These are phyloP conservation scores for Cytospora schulzeri DNA, from an alignment of 2,329 filamentous ascomycete genomes.

Conservation along the genomic window DNA sequence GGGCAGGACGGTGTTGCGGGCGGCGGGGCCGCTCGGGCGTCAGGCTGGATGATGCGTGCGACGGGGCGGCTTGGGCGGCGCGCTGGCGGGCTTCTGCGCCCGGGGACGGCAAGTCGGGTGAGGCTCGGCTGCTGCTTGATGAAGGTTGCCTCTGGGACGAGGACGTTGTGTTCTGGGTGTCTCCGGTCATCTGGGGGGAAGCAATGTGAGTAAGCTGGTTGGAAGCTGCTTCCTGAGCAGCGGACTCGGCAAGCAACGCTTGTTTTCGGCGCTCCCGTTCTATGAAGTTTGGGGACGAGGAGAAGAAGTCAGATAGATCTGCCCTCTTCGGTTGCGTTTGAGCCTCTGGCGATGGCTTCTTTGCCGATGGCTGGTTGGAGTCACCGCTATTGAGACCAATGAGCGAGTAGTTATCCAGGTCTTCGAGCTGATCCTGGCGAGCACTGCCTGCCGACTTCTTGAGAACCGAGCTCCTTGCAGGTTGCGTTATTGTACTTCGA, in stretches of 20 bases:
- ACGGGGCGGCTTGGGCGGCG: not conserved
- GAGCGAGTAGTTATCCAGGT: slow-evolving; percentile 26
- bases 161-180: not conserved
- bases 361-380: slow-evolving; percentile 37
- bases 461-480: slow-evolving; percentile 13
- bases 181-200: not conserved
- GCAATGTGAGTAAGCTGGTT: not conserved
- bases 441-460: slow-evolving; percentile 12
- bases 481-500: slow-evolving; percentile 22
- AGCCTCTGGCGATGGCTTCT: slow-evolving; percentile 28
- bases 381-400: slow-evolving; percentile 21
- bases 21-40: slow-evolving; percentile 16
- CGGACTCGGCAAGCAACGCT: slow-evolving; percentile 7
- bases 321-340: slow-evolving; percentile 42
- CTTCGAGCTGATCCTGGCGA: slow-evolving; percentile 5
- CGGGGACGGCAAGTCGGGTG: slow-evolving; percentile 12
- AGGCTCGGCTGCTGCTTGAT: not conserved
- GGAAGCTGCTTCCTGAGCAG: not conserved
- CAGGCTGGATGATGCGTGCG: slow-evolving; percentile 1
- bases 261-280: slow-evolving; percentile 24
- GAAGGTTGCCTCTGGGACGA: not conserved
- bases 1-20: slow-evolving; percentile 2
- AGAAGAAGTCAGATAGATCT: slow-evolving; percentile 59
- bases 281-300: slow-evolving; percentile 47
- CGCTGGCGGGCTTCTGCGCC: slow-evolving; percentile 4